phyloP scores from a whole-genome alignment of 2,329 filamentous ascomycete species.

The Fusarium buharicum region DNA sequence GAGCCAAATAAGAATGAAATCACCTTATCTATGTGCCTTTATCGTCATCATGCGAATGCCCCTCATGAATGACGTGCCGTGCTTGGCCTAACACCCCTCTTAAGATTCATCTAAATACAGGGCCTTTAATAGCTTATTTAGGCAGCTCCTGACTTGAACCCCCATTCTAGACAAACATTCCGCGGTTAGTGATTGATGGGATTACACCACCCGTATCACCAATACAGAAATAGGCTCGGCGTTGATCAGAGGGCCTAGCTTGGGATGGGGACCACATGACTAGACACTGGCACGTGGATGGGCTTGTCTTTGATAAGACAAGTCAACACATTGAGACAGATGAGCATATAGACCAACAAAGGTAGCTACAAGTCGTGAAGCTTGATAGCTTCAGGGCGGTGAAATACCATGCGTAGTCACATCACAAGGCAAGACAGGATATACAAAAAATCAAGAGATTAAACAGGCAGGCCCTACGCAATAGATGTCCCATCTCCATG shows the following conservation, averaged over 20 bases:
- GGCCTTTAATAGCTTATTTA: not conserved
- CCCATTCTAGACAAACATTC: not conserved
- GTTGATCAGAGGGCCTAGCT: slow-evolving; percentile 32
- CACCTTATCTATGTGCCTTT: not conserved
- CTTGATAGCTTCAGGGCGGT: not conserved
- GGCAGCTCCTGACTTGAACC: slow-evolving; percentile 4
- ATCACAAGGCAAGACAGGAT: slow-evolving; percentile 10
- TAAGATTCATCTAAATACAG: not conserved
- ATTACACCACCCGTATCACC: slow-evolving; percentile 38
- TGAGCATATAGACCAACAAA: slow-evolving; percentile 1
- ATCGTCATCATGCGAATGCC: not conserved
- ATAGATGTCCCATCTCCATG: slow-evolving; percentile 52
- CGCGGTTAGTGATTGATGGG: slow-evolving; percentile 18
- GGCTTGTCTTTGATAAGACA: slow-evolving; percentile 19
- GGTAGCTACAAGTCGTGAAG: not conserved
- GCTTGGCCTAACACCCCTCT: not conserved
- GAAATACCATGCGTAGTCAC: slow-evolving; percentile 4
- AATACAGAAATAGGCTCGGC: slow-evolving; percentile 30
- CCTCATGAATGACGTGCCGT: not conserved
- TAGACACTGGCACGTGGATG: slow-evolving; percentile 31
- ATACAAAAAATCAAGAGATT: slow-evolving; percentile 47
- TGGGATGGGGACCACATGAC: slow-evolving; percentile 37
- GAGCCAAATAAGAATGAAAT: slow-evolving; percentile 13
- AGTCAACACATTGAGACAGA: slow-evolving; percentile 9
- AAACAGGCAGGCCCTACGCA: slow-evolving; percentile 49